phyloP scores from a whole-genome alignment of 164 flowering plant genomes.

The Sextonia rubra region DNA sequence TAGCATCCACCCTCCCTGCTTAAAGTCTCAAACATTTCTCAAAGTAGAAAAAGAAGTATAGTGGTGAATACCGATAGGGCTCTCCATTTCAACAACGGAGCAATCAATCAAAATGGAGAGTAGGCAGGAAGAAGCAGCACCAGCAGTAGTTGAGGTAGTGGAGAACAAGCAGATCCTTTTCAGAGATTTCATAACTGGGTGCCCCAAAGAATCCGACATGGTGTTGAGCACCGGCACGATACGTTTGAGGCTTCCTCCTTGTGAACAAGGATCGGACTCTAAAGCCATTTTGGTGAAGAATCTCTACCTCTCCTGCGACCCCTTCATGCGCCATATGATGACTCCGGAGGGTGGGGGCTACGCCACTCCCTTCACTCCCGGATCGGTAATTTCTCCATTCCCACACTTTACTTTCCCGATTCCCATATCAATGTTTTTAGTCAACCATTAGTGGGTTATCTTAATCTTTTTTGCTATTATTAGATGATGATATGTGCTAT shows the following conservation, averaged over 20 bases:
- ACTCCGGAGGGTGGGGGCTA: not conserved
- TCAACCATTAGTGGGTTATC: no score
- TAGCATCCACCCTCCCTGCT: no score
- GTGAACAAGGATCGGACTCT: conserved; percentile 17
- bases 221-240: conserved; percentile 6
- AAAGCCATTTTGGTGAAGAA: conserved; percentile 28
- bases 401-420: not conserved
- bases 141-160: conserved; percentile 12
- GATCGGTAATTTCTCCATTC: conserved; percentile 6
- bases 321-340: conserved; percentile 23
- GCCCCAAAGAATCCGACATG: conserved; percentile 32
- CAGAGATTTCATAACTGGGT: conserved; percentile 20
- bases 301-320: conserved; percentile 29
- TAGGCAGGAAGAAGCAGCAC: not conserved
- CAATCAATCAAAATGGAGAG: no score
- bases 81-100: no score
- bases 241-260: conserved; percentile 12
- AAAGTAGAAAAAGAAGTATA: no score
- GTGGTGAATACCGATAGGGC: no score
- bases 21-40: no score
- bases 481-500: no score
- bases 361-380: conserved; percentile 12
- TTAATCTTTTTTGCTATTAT: not conserved
- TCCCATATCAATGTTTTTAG: no score
- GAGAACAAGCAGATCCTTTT: conserved; percentile 30